phyloP scores from a whole-genome alignment of 768 basidiomycete genomes.

The Pilatotrama ljubarskyi region DNA sequence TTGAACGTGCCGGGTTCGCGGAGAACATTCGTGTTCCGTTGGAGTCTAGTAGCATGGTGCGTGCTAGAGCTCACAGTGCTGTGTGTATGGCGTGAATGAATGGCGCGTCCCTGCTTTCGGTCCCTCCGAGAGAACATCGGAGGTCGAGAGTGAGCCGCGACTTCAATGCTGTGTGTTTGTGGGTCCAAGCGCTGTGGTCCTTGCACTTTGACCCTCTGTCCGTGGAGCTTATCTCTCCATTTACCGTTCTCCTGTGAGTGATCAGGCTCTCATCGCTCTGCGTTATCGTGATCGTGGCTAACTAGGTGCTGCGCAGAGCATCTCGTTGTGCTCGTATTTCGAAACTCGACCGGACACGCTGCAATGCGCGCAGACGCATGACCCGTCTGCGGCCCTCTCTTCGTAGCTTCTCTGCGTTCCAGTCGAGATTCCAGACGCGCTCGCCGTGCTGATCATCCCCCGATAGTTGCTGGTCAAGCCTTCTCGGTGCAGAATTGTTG shows the following conservation, averaged over 20 bases:
- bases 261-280: background rate
- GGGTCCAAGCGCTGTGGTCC: background rate
- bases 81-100: background rate
- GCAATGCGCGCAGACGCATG: background rate
- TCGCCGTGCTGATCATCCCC: background rate
- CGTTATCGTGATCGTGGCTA: background rate
- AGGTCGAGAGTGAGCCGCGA: background rate
- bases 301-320: background rate
- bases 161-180: background rate
- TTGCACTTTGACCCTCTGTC: background rate
- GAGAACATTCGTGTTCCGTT: no score
- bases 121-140: background rate
- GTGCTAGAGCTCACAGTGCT: background rate
- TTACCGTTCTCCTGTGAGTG: background rate
- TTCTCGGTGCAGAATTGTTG: background rate
- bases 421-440: background rate
- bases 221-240: background rate
- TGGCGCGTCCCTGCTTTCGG: no score
- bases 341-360: background rate
- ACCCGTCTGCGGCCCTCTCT: no score
- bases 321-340: background rate
- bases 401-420: no score
- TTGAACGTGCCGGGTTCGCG: no score
- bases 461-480: background rate
- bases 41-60: background rate